A percentile compares a stretch with the other conserved stretches of the same genome.
Conservation (phyloP, 129 eudicot genomes). For the Artemisia tridentata region DNA sequence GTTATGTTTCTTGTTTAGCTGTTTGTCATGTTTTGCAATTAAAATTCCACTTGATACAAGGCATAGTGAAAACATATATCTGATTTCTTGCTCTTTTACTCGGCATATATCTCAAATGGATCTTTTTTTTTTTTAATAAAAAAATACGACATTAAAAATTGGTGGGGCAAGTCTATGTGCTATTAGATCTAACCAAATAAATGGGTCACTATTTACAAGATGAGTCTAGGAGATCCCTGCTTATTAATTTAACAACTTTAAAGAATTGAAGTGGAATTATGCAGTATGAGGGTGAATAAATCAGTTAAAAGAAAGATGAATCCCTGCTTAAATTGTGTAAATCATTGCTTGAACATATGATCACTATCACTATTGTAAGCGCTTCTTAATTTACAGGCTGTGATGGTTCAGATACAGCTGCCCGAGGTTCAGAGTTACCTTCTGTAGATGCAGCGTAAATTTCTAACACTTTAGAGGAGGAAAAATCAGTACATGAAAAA, state of each 20-base stretch:
- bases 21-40: neutral
- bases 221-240: too few relatives aligned
- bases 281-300: too few relatives aligned
- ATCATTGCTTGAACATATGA: neutral
- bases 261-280: too few relatives aligned
- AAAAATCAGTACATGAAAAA: constrained; percentile 18
- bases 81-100: too few relatives aligned
- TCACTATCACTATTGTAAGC: constrained; percentile 1
- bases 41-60: too few relatives aligned
- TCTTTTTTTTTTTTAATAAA: too few relatives aligned
- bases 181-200: neutral
- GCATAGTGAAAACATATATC: too few relatives aligned
- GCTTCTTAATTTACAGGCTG: constrained; percentile 17
- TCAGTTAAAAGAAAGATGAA: too few relatives aligned
- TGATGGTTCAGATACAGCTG: constrained; percentile 17
- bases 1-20: neutral
- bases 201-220: too few relatives aligned
- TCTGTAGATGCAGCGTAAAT: constrained; percentile 18
- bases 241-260: too few relatives aligned
- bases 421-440: constrained; percentile 22
- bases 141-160: neutral
- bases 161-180: neutral
- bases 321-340: neutral
- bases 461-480: constrained; percentile 12
- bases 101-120: too few relatives aligned